Percentiles rank a stretch among this genome's conserved stretches.
Evolutionary conservation across 2,329 filamentous ascomycete genomes (phyloP).

Genomic region (Neonectria punicea): DNA sequence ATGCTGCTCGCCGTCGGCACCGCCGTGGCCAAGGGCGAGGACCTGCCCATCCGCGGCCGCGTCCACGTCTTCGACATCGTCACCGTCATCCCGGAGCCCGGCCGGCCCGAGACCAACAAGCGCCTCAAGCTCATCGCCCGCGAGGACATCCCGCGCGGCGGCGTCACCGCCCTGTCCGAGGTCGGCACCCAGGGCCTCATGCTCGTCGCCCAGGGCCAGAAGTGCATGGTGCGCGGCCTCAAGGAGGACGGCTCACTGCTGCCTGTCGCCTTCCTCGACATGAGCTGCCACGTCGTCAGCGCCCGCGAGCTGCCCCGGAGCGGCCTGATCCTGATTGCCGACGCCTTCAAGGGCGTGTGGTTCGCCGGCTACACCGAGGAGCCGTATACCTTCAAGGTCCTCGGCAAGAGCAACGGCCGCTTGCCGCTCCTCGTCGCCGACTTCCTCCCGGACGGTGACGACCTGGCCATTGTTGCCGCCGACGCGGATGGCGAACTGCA

Average conservation of each 20-base stretch:
- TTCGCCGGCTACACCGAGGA: conserved; percentile 97
- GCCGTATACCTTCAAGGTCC: conserved; percentile 93
- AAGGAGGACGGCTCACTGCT: conserved; percentile 94
- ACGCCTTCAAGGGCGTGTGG: conserved; percentile 94
- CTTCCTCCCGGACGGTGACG: conserved; percentile 86
- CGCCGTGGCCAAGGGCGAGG: conserved; percentile 87
- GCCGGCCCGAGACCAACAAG: conserved; percentile 83
- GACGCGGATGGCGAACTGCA: conserved; percentile 90
- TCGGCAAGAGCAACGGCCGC: conserved; percentile 84
- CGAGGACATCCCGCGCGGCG: conserved; percentile 91
- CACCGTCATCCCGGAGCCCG: conserved; percentile 89
- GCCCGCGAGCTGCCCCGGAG: conserved; percentile 85
- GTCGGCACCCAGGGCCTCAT: conserved; percentile 89
- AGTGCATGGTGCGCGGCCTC: conserved; percentile 94
- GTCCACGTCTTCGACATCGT: conserved; percentile 94
- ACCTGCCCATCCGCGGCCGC: conserved; percentile 84
- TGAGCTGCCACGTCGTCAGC: conserved; percentile 92
- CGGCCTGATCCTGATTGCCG: conserved; percentile 86
- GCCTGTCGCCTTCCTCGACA: conserved; percentile 96
- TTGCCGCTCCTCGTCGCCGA: conserved; percentile 85
- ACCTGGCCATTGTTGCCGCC: conserved; percentile 83
- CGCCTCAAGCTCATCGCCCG: conserved; percentile 87
- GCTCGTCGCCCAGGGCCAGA: conserved; percentile 92
- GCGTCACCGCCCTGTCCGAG: conserved; percentile 86
- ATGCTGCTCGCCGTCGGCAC: conserved; percentile 88